These are phyloP conservation scores for Ophiostoma montium DNA, from an alignment of 2,329 filamentous ascomycete genomes.

Conservation along the genomic window DNA sequence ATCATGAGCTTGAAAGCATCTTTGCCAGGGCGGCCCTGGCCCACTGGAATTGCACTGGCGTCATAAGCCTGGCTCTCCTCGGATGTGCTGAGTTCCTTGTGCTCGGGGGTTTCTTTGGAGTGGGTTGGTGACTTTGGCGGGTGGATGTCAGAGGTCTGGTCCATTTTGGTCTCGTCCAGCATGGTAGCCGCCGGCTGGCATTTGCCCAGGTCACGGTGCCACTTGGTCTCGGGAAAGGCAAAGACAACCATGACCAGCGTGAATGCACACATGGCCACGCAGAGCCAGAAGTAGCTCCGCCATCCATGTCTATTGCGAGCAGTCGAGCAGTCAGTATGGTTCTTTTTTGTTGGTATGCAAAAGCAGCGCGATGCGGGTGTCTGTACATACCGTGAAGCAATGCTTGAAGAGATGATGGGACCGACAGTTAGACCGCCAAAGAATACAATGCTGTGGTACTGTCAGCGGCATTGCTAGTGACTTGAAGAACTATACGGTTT, in stretches of 20 bases:
- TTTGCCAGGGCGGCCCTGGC: neutral
- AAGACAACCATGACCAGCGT: slow-evolving; percentile 37
- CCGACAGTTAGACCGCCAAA: slow-evolving; percentile 14
- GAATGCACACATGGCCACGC: slow-evolving; percentile 35
- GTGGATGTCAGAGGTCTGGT: too few species aligned
- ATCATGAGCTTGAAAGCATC: neutral
- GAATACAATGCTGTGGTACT: slow-evolving; percentile 9
- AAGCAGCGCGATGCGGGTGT: neutral
- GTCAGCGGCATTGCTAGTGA: too few species aligned
- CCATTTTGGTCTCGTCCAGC: neutral
- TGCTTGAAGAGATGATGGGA: slow-evolving; percentile 9
- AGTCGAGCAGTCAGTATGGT: neutral
- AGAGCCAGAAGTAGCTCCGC: slow-evolving; percentile 50
- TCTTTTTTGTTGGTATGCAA: too few species aligned
- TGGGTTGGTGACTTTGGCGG: too few species aligned
- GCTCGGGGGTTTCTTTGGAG: too few species aligned
- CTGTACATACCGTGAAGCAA: slow-evolving; percentile 8
- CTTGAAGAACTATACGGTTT: too few species aligned
- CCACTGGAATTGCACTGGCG: neutral
- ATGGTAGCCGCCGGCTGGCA: slow-evolving; percentile 21
- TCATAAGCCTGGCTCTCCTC: neutral
- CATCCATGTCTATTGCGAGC: slow-evolving; percentile 30
- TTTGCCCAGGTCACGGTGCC: slow-evolving; percentile 27
- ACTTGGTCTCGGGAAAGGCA: slow-evolving; percentile 48
- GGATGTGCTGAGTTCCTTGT: neutral